Evolutionary conservation across 2,329 filamentous ascomycete genomes (phyloP).

Genomic region (Fusarium mundagurra): DNA sequence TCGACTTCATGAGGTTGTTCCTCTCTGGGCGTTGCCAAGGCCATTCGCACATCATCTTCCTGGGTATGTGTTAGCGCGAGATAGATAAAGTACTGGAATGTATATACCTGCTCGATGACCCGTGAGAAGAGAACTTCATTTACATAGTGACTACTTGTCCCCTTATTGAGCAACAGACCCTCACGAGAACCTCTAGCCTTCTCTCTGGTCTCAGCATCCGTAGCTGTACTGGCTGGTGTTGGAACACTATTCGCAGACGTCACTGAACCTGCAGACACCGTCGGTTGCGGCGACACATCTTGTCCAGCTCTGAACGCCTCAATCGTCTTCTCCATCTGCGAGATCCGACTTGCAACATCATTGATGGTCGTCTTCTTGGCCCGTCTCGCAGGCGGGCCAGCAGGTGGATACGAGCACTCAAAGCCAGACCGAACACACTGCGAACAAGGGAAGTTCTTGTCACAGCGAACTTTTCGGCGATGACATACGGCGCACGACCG

Average conservation of each 20-base stretch:
- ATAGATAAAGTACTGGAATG: accelerated
- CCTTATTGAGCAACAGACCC: constrained; percentile 46
- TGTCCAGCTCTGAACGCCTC: constrained; percentile 3
- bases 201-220: neutral
- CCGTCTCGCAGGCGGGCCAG: constrained; percentile 39
- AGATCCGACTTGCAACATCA: constrained; percentile 50
- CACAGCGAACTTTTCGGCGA: constrained; percentile 74
- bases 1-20: neutral
- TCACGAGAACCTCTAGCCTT: neutral
- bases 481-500: constrained; percentile 54
- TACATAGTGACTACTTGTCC: constrained; percentile 49
- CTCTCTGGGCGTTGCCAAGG: constrained; percentile 31
- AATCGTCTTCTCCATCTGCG: constrained; percentile 47
- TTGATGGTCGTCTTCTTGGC: constrained; percentile 44
- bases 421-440: constrained; percentile 67
- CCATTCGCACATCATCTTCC: constrained; percentile 41
- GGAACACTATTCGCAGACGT: neutral
- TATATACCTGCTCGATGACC: constrained; percentile 47
- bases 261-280: neutral
- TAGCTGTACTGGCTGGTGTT: neutral
- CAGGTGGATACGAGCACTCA: constrained; percentile 45
- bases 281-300: neutral
- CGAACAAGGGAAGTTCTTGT: constrained; percentile 75
- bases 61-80: neutral
- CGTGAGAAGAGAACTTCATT: constrained; percentile 50